Evolutionary conservation across 768 basidiomycete genomes (phyloP), one percentile per base, ranked within the genome.

Genomic region (Trametes sanguinea): DNA sequence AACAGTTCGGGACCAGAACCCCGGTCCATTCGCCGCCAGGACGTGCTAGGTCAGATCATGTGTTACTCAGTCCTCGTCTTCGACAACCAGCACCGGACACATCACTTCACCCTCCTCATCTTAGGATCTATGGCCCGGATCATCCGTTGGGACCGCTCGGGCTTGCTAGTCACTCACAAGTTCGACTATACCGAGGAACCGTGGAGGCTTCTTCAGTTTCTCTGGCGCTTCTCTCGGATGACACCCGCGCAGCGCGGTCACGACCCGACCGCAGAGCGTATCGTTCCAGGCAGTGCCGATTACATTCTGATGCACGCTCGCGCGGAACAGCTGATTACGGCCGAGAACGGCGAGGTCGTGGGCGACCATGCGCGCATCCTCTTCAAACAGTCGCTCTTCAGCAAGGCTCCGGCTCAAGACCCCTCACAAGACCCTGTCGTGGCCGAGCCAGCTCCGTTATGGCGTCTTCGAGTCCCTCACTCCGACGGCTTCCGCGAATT

Each of bases 181-280:
- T 59, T 63, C 33, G 50, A 63, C 62, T 63, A 63, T 37, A 35
- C n/a, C 16, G 17, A 17, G 45, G 39, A 54, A 1, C 51, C 51
- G 2, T 5, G 44, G 29, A 54, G n/a, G 29, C 56, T 63, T 17
- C 35, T 27, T 10, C 8, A 32, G 1, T 58, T 63, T 32, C 32
- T 63, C 52, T 59, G 57, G 57, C 13, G 52, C 16, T 50, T 40
- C 39, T 17, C 37, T 4, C 56, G 53, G 7, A 33, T 59, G 33
- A 29, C 51, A 4, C 27, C 52, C 2, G 27, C 17, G 13, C n/a
- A 43, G 8, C 62, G 55, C 4, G 62, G 62, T 44, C 40, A 51
- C 27, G 63, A 64, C 13, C 13, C 53, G n/a, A 60, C n/a, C n/a
- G n/a, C n/a, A n/a, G n/a, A n/a, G n/a, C 51, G 50, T 16, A 33